phyloP scores from a whole-genome alignment of 31 red algal species.

The Asparagopsis taxiformis region DNA sequence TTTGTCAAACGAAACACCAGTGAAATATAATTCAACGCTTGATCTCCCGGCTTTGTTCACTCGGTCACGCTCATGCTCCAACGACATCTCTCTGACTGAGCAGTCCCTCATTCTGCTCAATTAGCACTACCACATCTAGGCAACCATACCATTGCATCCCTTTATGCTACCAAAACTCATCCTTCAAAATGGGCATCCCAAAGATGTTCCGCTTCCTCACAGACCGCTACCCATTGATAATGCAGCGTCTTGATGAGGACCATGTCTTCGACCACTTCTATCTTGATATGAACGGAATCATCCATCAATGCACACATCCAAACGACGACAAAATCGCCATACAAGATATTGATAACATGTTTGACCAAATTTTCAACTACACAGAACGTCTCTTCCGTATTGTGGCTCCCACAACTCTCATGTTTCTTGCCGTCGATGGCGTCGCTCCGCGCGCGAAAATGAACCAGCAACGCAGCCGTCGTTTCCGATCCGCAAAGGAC shows the following conservation, averaged over 20 bases:
- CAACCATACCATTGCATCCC: too few relatives aligned
- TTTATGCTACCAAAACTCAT: too few relatives aligned
- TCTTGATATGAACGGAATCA: conserved; percentile 99
- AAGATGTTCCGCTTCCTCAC: conserved; percentile 98
- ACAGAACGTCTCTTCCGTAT: conserved; percentile 91
- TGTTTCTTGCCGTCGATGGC: conserved; percentile 95
- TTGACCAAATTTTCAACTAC: conserved; percentile 89
- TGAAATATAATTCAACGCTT: too few relatives aligned
- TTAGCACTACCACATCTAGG: too few relatives aligned
- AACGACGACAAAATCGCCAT: conserved; percentile 78
- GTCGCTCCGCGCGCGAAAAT: conserved; percentile 98
- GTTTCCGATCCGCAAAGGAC: conserved; percentile 94
- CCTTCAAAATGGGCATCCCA: conserved; percentile 97
- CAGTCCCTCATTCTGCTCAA: too few relatives aligned
- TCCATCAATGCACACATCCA: conserved; percentile 94
- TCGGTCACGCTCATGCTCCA: too few relatives aligned
- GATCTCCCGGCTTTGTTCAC: too few relatives aligned
- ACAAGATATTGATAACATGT: conserved; percentile 76
- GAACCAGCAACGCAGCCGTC: conserved; percentile 93
- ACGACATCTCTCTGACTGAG: too few relatives aligned
- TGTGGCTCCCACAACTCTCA: conserved; percentile 70
- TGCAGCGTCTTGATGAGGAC: conserved; percentile 88
- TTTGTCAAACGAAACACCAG: too few relatives aligned
- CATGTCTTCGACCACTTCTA: conserved; percentile 96
- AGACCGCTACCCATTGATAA: conserved; percentile 94